Evolutionary conservation across 202 grass and related monocot genomes (phyloP).

Genomic region (Digitaria exilis): DNA sequence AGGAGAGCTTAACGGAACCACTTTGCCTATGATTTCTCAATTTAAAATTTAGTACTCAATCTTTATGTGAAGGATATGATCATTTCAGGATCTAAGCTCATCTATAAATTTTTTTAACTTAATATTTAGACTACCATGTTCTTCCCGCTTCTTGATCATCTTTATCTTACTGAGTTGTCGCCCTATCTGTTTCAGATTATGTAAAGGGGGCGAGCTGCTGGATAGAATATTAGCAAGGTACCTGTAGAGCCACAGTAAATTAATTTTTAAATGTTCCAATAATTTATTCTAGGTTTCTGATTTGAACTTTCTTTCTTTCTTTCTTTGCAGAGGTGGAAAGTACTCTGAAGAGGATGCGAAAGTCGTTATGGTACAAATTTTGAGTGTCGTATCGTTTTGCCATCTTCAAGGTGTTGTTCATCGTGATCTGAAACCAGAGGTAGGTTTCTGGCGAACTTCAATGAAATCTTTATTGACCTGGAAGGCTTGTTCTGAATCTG

Average conservation of each 20-base stretch:
- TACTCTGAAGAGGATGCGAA: constrained; percentile 99
- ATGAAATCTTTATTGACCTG: not conserved
- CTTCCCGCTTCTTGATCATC: constrained; percentile 20
- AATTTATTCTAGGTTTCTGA: constrained; percentile 22
- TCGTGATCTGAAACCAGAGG: constrained; percentile 98
- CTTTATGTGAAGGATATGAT: not conserved
- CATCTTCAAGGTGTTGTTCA: constrained; percentile 99
- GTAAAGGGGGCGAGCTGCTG: constrained; percentile 96
- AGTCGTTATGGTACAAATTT: constrained; percentile 88
- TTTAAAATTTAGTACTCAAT: not conserved
- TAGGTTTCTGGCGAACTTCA: constrained; percentile 38
- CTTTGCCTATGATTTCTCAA: not conserved
- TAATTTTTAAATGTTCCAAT: constrained; percentile 4
- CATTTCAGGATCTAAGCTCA: constrained; percentile 13
- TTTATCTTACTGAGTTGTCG: constrained; percentile 33
- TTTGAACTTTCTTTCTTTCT: constrained; percentile 22
- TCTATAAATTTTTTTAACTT: not conserved
- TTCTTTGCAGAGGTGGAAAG: constrained; percentile 81
- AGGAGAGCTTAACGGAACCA: not conserved
- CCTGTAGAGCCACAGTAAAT: constrained; percentile 5
- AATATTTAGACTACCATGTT: constrained; percentile 8
- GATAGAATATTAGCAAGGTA: constrained; percentile 97
- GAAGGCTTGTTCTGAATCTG: constrained; percentile 4
- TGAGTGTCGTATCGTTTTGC: constrained; percentile 89
- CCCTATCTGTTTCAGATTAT: constrained; percentile 68